Evolutionary conservation across 1,139 yeast genomes (phyloP).

Genomic region (Candida tunisiensis): DNA sequence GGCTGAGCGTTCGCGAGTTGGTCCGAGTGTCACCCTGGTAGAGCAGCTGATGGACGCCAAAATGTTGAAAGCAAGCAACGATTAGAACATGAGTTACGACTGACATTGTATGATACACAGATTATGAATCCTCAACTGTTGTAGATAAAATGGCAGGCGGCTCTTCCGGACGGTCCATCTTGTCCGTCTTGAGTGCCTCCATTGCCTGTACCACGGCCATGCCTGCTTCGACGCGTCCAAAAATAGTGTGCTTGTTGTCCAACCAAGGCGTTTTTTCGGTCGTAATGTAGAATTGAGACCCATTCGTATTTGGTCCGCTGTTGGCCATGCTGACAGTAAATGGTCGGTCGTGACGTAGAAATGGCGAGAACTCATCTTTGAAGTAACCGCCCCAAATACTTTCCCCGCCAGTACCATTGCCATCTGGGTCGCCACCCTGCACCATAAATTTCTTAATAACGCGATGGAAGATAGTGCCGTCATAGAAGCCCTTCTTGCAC

Average conservation of each 20-base stretch:
- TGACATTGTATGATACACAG: not conserved
- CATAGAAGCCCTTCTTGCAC: conserved; percentile 25
- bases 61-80: no score
- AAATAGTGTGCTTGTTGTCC: conserved; percentile 42
- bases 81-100: no score
- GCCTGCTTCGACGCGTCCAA: conserved; percentile 33
- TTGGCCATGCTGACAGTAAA: conserved; percentile 42
- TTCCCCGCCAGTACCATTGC: conserved; percentile 34
- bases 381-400: conserved; percentile 26
- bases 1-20: no score
- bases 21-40: no score
- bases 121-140: not conserved
- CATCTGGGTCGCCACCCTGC: conserved; percentile 36
- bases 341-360: conserved; percentile 24
- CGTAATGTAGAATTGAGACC: conserved; percentile 47
- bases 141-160: conserved; percentile 16
- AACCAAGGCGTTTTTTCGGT: conserved; percentile 27
- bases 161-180: conserved; percentile 18
- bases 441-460: conserved; percentile 33
- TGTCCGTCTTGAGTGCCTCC: conserved; percentile 14
- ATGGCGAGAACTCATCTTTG: conserved; percentile 26
- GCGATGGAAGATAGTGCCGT: conserved; percentile 28
- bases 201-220: conserved; percentile 19
- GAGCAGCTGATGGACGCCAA: no score
- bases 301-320: conserved; percentile 45